Evolutionary conservation across 75 land plant species (phyloP).

Genomic region (Pseudotsuga menziesii): DNA sequence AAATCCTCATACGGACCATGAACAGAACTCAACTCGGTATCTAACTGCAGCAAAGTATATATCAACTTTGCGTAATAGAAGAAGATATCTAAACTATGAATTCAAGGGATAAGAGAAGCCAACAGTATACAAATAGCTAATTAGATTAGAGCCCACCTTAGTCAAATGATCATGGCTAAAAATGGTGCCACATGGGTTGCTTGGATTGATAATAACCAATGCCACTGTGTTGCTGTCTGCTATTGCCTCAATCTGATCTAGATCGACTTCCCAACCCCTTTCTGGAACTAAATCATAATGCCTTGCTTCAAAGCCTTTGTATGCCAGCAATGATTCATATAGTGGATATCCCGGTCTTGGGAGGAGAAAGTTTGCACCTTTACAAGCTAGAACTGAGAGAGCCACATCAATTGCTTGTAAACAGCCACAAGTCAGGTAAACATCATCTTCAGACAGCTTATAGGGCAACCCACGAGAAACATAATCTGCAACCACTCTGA

Average conservation of each 20-base stretch:
- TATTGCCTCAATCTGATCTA: slow-evolving; percentile 22
- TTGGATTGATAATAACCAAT: slow-evolving; percentile 49
- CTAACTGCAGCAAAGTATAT: too few species aligned
- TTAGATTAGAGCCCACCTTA: too few species aligned
- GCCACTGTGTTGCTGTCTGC: slow-evolving; percentile 49
- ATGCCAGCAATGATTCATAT: slow-evolving; percentile 34
- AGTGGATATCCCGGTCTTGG: slow-evolving; percentile 55
- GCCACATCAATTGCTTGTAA: slow-evolving; percentile 40
- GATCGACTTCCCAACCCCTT: slow-evolving; percentile 41
- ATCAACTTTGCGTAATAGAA: too few species aligned
- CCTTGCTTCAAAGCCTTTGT: slow-evolving; percentile 33
- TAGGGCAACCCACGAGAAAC: too few species aligned
- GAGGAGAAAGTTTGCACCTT: slow-evolving; percentile 38
- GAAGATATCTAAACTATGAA: too few species aligned
- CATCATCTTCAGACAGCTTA: too few species aligned
- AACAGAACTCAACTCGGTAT: too few species aligned
- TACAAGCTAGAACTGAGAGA: slow-evolving; percentile 26
- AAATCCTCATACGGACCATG: too few species aligned
- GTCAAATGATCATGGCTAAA: slow-evolving; percentile 37
- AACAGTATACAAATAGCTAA: too few species aligned
- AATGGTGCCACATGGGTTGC: slow-evolving; percentile 58
- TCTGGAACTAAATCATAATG: slow-evolving; percentile 43
- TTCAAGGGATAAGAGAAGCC: too few species aligned
- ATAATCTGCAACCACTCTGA: not conserved
- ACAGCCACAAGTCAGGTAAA: slow-evolving; percentile 28